phyloP scores from a whole-genome alignment of 208 protist genomes.

The Acanthamoeba quina region DNA sequence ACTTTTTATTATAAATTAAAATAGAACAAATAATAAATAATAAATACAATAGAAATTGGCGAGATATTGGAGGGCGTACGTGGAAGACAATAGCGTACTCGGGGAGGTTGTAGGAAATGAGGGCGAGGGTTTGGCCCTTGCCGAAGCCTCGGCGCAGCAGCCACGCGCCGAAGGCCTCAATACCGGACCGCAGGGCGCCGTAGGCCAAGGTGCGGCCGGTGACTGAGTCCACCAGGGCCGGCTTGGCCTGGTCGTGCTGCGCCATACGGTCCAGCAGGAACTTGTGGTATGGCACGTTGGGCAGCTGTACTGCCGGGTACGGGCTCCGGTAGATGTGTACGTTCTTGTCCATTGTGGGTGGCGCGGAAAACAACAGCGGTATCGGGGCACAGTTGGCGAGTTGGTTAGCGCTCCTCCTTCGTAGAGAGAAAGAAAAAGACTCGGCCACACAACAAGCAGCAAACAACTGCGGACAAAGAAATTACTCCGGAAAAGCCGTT shows the following conservation, averaged over 20 bases:
- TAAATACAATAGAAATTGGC: not conserved
- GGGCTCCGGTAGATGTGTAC: not conserved
- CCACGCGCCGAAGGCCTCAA: not conserved
- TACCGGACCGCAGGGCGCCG: not conserved
- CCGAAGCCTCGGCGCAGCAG: not conserved
- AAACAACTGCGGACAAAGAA: too few species aligned
- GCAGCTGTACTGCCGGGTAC: not conserved
- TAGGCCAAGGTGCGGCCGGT: constrained; percentile 11
- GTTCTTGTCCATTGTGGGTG: not conserved
- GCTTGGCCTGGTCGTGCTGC: constrained; percentile 13
- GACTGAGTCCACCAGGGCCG: constrained; percentile 1
- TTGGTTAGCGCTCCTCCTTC: too few species aligned
- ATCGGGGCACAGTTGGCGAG: not conserved
- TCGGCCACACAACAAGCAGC: too few species aligned
- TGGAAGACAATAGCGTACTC: constrained; percentile 51
- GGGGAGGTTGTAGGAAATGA: constrained; percentile 47
- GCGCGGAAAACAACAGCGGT: not conserved
- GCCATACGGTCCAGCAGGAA: not conserved
- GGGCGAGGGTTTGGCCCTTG: constrained; percentile 15
- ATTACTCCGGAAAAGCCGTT: too few species aligned
- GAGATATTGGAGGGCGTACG: not conserved
- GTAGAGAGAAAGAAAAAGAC: not conserved
- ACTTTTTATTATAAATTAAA: not conserved
- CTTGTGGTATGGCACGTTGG: not conserved
- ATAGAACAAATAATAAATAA: not conserved